Evolutionary conservation across 805 yeast species (phyloP).

Genomic region (Wickerhamomyces alni): DNA sequence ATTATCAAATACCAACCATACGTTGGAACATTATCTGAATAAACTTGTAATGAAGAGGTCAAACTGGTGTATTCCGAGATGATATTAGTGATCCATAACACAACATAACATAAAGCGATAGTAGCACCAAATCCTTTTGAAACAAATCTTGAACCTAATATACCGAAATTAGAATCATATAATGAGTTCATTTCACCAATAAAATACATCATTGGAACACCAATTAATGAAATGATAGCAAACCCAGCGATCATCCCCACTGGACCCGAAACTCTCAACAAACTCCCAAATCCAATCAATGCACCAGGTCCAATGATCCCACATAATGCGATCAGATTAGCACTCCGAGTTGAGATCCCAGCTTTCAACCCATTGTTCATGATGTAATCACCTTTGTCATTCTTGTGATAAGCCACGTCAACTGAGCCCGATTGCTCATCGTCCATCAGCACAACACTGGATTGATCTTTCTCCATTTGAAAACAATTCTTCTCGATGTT

Average conservation of each 20-base stretch:
- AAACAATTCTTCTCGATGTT: too few relatives aligned
- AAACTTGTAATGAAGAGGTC: conserved; percentile 41
- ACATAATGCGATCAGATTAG: conserved; percentile 46
- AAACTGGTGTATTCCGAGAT: conserved; percentile 51
- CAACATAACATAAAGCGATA: conserved; percentile 45
- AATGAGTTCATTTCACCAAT: conserved; percentile 52
- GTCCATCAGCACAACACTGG: too few relatives aligned
- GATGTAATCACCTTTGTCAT: conserved; percentile 22
- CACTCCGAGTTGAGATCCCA: conserved; percentile 43
- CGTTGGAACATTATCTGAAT: conserved; percentile 47
- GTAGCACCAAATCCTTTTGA: conserved; percentile 55
- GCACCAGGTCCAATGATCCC: conserved; percentile 60
- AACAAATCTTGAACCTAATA: conserved; percentile 43
- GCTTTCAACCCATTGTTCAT: conserved; percentile 34
- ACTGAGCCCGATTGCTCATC: conserved; percentile 1
- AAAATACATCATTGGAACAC: conserved; percentile 47
- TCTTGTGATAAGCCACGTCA: conserved; percentile 13
- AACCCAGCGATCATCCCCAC: conserved; percentile 48
- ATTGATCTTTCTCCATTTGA: too few relatives aligned
- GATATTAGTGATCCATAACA: conserved; percentile 50
- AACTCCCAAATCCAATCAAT: conserved; percentile 48
- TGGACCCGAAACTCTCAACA: conserved; percentile 45
- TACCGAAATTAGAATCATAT: conserved; percentile 48
- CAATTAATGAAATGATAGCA: conserved; percentile 45
- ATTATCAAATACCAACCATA: conserved; percentile 51